These are phyloP conservation scores for Cladosporium sp. DNA, from an alignment of 2,329 filamentous ascomycete genomes.

Conservation along the genomic window DNA sequence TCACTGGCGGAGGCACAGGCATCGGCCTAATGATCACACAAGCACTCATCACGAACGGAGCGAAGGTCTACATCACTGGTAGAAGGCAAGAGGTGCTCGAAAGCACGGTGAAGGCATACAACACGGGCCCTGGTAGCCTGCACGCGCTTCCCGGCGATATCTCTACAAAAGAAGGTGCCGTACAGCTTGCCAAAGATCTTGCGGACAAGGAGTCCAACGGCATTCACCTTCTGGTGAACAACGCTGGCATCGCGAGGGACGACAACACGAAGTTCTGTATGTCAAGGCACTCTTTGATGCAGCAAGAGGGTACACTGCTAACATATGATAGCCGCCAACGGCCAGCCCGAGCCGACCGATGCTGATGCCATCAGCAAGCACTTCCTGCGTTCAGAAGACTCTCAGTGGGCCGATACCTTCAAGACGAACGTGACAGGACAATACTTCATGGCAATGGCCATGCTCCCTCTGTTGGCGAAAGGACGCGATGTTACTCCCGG, in stretches of 20 bases:
- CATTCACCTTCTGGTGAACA: slow-evolving; percentile 53
- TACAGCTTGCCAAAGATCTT: slow-evolving; percentile 39
- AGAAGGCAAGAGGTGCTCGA: slow-evolving; percentile 42
- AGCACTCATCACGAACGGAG: slow-evolving; percentile 33
- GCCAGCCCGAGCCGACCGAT: slow-evolving; percentile 46
- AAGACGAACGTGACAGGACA: slow-evolving; percentile 49
- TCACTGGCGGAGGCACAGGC: slow-evolving; percentile 44
- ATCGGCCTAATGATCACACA: slow-evolving; percentile 38
- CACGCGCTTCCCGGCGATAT: slow-evolving; percentile 43
- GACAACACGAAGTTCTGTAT: slow-evolving; percentile 47
- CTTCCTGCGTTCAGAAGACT: slow-evolving; percentile 45
- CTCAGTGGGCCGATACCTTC: slow-evolving; percentile 49
- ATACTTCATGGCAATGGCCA: slow-evolving; percentile 53
- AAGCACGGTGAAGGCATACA: slow-evolving; percentile 44
- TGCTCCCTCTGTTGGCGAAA: slow-evolving; percentile 52
- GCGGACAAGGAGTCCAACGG: slow-evolving; percentile 47
- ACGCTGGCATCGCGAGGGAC: slow-evolving; percentile 51
- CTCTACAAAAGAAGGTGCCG: slow-evolving; percentile 48
- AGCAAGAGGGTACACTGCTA: neutral
- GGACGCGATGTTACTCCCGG: slow-evolving; percentile 43
- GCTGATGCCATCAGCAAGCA: slow-evolving; percentile 48
- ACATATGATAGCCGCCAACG: slow-evolving; percentile 27
- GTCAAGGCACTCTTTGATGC: neutral
- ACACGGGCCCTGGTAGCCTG: slow-evolving; percentile 40
- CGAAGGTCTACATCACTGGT: slow-evolving; percentile 46